phyloP scores from a whole-genome alignment of 805 yeast species.

The Candida tallmaniae region DNA sequence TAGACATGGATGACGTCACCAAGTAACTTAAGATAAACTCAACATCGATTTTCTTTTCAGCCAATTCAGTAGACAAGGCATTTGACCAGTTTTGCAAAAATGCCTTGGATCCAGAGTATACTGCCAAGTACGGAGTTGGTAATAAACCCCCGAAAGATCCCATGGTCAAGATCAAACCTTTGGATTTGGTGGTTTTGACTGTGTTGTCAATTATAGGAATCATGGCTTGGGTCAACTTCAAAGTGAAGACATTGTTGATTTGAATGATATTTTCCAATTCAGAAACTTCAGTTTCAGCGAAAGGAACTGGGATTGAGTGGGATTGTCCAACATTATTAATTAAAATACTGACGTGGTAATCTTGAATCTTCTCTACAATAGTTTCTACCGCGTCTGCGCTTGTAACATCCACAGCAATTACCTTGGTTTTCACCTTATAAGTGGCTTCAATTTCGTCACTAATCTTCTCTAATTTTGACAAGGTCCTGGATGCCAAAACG shows the following conservation, averaged over 20 bases:
- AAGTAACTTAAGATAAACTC: constrained; percentile 81
- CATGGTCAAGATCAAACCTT: constrained; percentile 86
- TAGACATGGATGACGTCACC: constrained; percentile 95
- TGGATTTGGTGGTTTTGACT: constrained; percentile 27
- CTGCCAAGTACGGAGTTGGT: constrained; percentile 89
- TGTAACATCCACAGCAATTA: constrained; percentile 79
- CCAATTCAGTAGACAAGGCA: constrained; percentile 83
- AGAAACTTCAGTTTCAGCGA: constrained; percentile 66
- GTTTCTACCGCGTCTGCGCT: constrained; percentile 49
- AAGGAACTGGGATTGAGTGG: constrained; percentile 93
- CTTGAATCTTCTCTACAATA: constrained; percentile 43
- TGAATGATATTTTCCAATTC: constrained; percentile 81
- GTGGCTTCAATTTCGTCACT: constrained; percentile 58
- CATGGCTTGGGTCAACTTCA: constrained; percentile 76
- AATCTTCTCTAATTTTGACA: constrained; percentile 63
- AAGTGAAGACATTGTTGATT: constrained; percentile 79
- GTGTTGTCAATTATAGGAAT: constrained; percentile 58
- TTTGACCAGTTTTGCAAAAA: constrained; percentile 91
- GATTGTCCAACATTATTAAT: constrained; percentile 94
- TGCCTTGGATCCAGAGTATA: constrained; percentile 94
- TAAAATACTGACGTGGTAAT: constrained; percentile 65
- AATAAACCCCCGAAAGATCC: constrained; percentile 94
- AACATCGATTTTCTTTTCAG: constrained; percentile 69
- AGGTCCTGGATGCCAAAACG: constrained; percentile 80
- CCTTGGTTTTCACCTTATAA: constrained; percentile 56